Conservation (phyloP, 2,329 filamentous ascomycete species). For the Cordyceps javanica region DNA sequence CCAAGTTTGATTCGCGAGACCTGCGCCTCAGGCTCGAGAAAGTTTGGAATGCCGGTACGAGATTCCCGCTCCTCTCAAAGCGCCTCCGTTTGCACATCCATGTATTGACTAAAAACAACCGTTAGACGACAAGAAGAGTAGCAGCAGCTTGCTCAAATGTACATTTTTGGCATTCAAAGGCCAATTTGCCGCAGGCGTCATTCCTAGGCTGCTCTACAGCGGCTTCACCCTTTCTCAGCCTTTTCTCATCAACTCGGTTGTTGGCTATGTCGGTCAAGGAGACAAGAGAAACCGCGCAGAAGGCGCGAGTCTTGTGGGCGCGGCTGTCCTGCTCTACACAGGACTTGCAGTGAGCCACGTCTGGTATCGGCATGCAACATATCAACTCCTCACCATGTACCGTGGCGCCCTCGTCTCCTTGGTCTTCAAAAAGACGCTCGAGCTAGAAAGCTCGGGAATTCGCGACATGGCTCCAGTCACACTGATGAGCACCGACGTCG, state of each 20-base stretch:
- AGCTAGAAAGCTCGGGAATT: constrained; percentile 23
- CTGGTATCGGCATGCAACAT: constrained; percentile 29
- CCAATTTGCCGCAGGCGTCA: constrained; percentile 26
- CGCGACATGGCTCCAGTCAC: constrained; percentile 33
- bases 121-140: constrained; percentile 17
- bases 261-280: constrained; percentile 25
- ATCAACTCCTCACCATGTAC: constrained; percentile 30
- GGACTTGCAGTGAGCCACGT: constrained; percentile 32
- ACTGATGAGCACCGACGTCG: constrained; percentile 41
- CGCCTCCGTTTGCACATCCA: neutral
- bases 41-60: constrained; percentile 20
- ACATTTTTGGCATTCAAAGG: constrained; percentile 24
- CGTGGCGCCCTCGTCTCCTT: constrained; percentile 34
- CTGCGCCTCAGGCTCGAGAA: constrained; percentile 18
- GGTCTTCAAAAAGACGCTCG: constrained; percentile 42
- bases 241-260: constrained; percentile 33
- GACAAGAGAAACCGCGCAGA: constrained; percentile 18
- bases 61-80: neutral
- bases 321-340: constrained; percentile 33
- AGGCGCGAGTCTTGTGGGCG: constrained; percentile 33
- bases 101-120: neutral
- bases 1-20: constrained; percentile 21
- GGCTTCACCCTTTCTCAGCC: constrained; percentile 41
- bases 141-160: constrained; percentile 20
- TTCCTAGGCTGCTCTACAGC: constrained; percentile 31